A percentile compares a stretch with the other conserved stretches of the same genome.
Conservation (phyloP, 2,329 filamentous ascomycete species). For the Epichloe coenophiala region DNA sequence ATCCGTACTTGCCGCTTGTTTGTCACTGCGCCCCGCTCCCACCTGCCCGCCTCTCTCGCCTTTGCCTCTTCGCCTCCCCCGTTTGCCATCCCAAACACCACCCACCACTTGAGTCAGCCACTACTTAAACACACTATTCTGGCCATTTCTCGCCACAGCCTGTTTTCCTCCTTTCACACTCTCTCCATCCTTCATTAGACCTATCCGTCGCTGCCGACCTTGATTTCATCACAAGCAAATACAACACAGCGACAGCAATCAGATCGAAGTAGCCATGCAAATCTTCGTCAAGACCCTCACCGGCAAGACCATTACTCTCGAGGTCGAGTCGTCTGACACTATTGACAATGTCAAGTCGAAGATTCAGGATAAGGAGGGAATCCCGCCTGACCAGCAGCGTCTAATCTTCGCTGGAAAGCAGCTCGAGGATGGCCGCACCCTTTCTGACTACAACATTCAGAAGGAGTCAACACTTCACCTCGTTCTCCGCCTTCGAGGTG, state of each 20-base stretch:
- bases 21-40: slow-evolving; percentile 16
- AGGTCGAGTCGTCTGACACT: slow-evolving; percentile 82
- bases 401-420: slow-evolving; percentile 96
- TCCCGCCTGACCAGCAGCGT: slow-evolving; percentile 93
- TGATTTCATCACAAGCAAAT: slow-evolving; percentile 2
- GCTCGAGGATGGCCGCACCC: slow-evolving; percentile 68
- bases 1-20: slow-evolving; percentile 6
- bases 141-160: slow-evolving; percentile 7
- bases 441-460: slow-evolving; percentile 44
- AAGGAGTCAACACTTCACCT: slow-evolving; percentile 59
- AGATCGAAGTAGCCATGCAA: slow-evolving; percentile 10
- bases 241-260: slow-evolving; percentile 1
- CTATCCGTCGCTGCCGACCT: slow-evolving; percentile 6
- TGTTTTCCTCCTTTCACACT: slow-evolving; percentile 2
- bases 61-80: slow-evolving; percentile 11
- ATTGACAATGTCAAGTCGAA: slow-evolving; percentile 97
- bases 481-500: slow-evolving; percentile 56
- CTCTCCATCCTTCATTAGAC: slow-evolving; percentile 4
- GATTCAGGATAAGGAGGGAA: slow-evolving; percentile 98
- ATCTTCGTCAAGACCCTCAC: slow-evolving; percentile 41
- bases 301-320: slow-evolving; percentile 41
- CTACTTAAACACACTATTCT: slow-evolving; percentile 20
- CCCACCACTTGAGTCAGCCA: slow-evolving; percentile 1
- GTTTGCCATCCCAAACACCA: slow-evolving; percentile 6
- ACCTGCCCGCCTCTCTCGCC: background rate